phyloP scores from a whole-genome alignment of 768 basidiomycete genomes.

The Leccinum olivaceopallidum region DNA sequence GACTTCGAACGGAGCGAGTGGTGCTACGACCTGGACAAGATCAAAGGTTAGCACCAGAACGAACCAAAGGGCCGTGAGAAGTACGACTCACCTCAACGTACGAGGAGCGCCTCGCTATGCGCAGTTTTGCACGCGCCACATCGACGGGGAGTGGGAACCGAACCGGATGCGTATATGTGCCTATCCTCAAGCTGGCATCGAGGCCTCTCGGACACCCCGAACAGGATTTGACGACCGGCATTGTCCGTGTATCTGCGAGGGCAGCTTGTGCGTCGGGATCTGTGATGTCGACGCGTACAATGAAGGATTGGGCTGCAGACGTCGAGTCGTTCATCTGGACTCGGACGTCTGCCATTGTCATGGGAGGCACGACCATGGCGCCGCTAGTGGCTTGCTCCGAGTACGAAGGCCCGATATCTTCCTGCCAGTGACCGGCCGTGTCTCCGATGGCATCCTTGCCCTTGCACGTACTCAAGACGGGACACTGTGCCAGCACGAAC shows the following conservation, averaged over 20 bases:
- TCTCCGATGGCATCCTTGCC: neutral
- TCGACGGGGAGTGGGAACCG: conserved; percentile 47
- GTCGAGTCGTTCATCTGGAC: conserved; percentile 18
- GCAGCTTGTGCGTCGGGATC: conserved; percentile 17
- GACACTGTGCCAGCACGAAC: conserved; percentile 21
- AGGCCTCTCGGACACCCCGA: neutral
- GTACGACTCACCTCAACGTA: conserved; percentile 40
- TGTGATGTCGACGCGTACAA: conserved; percentile 20
- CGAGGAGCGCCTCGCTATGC: conserved; percentile 51
- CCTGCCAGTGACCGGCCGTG: conserved; percentile 7
- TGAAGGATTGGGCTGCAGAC: conserved; percentile 12
- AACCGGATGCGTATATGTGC: conserved; percentile 24
- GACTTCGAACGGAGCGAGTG: conserved; percentile 16
- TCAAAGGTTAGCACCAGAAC: neutral
- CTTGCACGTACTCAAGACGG: conserved; percentile 7
- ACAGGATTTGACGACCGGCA: conserved; percentile 7
- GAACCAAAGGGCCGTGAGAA: neutral
- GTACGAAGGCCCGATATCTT: neutral
- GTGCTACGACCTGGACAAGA: conserved; percentile 22
- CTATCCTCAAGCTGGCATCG: conserved; percentile 15
- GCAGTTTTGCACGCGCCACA: conserved; percentile 36
- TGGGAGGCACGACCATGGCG: neutral
- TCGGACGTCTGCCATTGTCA: neutral
- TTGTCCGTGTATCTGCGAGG: conserved; percentile 8
- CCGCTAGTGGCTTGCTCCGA: neutral